phyloP scores from a whole-genome alignment of 495 filamentous ascomycete species.

The Aspergillus affinis region DNA sequence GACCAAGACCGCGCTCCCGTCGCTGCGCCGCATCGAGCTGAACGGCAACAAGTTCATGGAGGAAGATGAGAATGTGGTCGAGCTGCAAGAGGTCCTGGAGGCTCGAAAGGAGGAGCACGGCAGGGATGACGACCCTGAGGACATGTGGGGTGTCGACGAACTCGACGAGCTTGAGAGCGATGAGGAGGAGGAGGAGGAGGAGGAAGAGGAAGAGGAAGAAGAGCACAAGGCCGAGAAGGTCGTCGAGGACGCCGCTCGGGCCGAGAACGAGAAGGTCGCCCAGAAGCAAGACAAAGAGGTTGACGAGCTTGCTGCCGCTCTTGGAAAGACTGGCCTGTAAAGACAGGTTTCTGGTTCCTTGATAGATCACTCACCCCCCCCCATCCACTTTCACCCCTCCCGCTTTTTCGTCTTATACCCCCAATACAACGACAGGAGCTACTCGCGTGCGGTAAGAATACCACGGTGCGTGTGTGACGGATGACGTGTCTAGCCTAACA shows the following conservation, averaged over 20 bases:
- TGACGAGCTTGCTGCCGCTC: slow-evolving; percentile 71
- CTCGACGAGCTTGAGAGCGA: slow-evolving; percentile 76
- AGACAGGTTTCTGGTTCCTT: neutral
- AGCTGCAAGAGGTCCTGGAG: slow-evolving; percentile 50
- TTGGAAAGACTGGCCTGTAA: slow-evolving; percentile 60
- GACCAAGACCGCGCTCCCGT: slow-evolving; percentile 61
- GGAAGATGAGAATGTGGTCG: slow-evolving; percentile 66
- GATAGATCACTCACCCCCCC: neutral
- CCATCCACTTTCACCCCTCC: neutral
- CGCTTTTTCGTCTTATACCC: slow-evolving; percentile 4
- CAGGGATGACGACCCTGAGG: slow-evolving; percentile 49
- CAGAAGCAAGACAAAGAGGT: slow-evolving; percentile 76
- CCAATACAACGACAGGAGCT: slow-evolving; percentile 4
- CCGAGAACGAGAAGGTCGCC: slow-evolving; percentile 62
- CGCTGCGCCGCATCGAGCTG: slow-evolving; percentile 78
- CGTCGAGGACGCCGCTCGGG: slow-evolving; percentile 48
- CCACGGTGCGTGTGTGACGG: slow-evolving; percentile 2
- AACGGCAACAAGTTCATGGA: slow-evolving; percentile 95
- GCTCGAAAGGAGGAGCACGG: slow-evolving; percentile 58
- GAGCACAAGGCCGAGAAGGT: slow-evolving; percentile 68
- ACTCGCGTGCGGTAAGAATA: slow-evolving; percentile 3
- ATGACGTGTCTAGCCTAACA: slow-evolving; percentile 5
- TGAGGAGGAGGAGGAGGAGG: slow-evolving; percentile 69
- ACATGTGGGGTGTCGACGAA: slow-evolving; percentile 81
- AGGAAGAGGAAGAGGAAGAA: slow-evolving; percentile 65